These are phyloP conservation scores for Pulveroboletus sp. DNA, from an alignment of 768 basidiomycete species.

Conservation along the genomic window DNA sequence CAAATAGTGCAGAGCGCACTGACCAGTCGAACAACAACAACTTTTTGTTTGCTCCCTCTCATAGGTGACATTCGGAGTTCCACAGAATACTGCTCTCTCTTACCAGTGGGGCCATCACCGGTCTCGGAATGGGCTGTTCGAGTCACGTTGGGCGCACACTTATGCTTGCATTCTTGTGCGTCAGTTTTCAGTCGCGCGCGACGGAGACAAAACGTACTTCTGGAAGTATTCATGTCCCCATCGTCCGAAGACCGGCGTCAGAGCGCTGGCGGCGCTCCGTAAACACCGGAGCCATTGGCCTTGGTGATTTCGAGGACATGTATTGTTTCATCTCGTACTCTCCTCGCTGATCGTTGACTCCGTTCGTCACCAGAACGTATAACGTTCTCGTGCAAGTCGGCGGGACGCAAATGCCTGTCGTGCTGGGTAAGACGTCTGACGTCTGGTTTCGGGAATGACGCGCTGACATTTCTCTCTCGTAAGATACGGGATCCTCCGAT, in stretches of 20 bases:
- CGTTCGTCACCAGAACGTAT: constrained; percentile 48
- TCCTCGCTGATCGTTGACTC: constrained; percentile 5
- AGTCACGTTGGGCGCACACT: constrained; percentile 5
- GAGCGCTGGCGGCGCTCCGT: constrained; percentile 9
- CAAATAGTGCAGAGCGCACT: background rate
- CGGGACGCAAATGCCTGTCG: constrained; percentile 47
- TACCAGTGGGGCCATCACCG: no score
- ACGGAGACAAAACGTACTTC: constrained; percentile 4
- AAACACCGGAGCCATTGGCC: constrained; percentile 41
- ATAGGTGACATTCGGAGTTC: background rate
- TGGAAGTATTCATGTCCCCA: constrained; percentile 26
- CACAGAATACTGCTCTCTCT: constrained; percentile 1
- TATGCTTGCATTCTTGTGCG: constrained; percentile 3
- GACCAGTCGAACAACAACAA: background rate
- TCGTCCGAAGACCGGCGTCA: constrained; percentile 7
- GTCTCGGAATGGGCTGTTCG: constrained; percentile 10
- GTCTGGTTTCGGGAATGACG: background rate
- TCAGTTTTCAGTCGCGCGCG: background rate
- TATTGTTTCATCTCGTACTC: constrained; percentile 31
- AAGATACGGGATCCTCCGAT: constrained; percentile 79
- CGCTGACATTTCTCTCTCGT: constrained; percentile 1
- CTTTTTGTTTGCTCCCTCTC: background rate
- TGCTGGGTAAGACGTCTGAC: constrained; percentile 49
- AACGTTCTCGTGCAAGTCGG: constrained; percentile 60
- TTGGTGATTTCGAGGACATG: constrained; percentile 66